Percentiles rank a stretch among this genome's conserved stretches.
Evolutionary conservation across 2,329 filamentous ascomycete genomes (phyloP).

Genomic region (Exophiala viscosa): DNA sequence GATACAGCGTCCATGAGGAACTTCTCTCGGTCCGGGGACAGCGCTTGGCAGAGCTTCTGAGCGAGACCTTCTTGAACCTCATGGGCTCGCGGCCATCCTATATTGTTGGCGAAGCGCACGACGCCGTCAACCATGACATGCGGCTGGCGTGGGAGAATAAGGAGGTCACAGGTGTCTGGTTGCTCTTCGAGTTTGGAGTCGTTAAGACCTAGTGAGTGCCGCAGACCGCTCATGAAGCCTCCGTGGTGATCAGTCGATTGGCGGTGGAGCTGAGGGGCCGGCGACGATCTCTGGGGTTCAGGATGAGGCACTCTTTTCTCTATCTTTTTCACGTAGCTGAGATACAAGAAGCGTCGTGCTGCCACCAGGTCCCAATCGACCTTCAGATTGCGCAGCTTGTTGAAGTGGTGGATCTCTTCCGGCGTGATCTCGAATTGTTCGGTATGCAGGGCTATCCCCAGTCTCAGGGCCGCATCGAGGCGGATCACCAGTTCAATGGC

Average conservation of each 20-base stretch:
- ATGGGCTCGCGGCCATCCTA: conserved; percentile 29
- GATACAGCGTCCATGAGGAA: conserved; percentile 19
- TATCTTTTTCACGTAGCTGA: conserved; percentile 21
- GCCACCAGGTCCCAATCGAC: conserved; percentile 56
- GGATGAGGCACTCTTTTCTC: conserved; percentile 1
- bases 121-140: conserved; percentile 29
- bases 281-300: not conserved
- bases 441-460: conserved; percentile 39
- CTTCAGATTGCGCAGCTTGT: conserved; percentile 48
- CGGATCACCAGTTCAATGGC: conserved; percentile 54
- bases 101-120: conserved; percentile 28
- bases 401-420: conserved; percentile 45
- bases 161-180: conserved; percentile 20
- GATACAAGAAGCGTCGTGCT: conserved; percentile 50
- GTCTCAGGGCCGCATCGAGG: conserved; percentile 46
- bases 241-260: conserved; percentile 10
- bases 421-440: conserved; percentile 40
- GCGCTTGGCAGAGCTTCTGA: conserved; percentile 24
- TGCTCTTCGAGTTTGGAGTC: not conserved
- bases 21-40: conserved; percentile 18
- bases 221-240: conserved; percentile 14
- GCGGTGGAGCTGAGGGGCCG: not conserved
- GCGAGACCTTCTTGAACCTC: conserved; percentile 22
- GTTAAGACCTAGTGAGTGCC: conserved; percentile 8
- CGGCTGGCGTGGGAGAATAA: conserved; percentile 21